A percentile compares a stretch with the other conserved stretches of the same genome.
These are phyloP conservation scores for Myriangium duriaei DNA, from an alignment of 2,329 filamentous ascomycete genomes.

Conservation along the genomic window DNA sequence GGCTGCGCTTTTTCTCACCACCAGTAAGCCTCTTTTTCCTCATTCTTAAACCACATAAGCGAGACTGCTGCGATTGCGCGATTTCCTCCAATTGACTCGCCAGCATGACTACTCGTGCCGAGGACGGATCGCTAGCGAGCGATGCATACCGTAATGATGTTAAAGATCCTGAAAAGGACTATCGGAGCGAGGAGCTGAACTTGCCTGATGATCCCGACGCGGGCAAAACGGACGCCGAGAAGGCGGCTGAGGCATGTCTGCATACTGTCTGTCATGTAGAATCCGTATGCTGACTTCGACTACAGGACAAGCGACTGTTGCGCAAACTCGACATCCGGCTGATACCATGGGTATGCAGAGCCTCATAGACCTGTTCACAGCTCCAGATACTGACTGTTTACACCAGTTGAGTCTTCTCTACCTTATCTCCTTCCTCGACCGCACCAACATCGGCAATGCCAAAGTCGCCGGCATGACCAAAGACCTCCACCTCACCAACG, in stretches of 20 bases:
- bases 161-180: slow-evolving; percentile 12
- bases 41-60: too few species aligned
- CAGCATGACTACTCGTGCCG: too few species aligned
- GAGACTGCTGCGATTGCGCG: too few species aligned
- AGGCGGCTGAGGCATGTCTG: slow-evolving; percentile 26
- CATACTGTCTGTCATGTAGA: slow-evolving; percentile 38
- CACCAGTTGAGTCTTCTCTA: slow-evolving; percentile 56
- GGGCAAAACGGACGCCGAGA: slow-evolving; percentile 51
- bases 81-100: too few species aligned
- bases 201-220: slow-evolving; percentile 46
- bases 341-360: slow-evolving; percentile 43
- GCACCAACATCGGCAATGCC: slow-evolving; percentile 69
- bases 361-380: too few species aligned
- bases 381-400: too few species aligned
- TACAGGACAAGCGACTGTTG: slow-evolving; percentile 48
- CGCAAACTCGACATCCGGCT: slow-evolving; percentile 49
- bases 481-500: slow-evolving; percentile 49
- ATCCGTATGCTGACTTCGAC: background rate
- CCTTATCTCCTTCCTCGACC: slow-evolving; percentile 55
- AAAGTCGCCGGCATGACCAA: slow-evolving; percentile 44
- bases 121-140: too few species aligned
- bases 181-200: slow-evolving; percentile 10
- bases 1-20: too few species aligned
- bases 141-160: too few species aligned
- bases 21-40: too few species aligned